These are phyloP conservation scores for Backusella morwellensis DNA, from an alignment of 192 early-diverging fungal genomes.

Conservation along the genomic window DNA sequence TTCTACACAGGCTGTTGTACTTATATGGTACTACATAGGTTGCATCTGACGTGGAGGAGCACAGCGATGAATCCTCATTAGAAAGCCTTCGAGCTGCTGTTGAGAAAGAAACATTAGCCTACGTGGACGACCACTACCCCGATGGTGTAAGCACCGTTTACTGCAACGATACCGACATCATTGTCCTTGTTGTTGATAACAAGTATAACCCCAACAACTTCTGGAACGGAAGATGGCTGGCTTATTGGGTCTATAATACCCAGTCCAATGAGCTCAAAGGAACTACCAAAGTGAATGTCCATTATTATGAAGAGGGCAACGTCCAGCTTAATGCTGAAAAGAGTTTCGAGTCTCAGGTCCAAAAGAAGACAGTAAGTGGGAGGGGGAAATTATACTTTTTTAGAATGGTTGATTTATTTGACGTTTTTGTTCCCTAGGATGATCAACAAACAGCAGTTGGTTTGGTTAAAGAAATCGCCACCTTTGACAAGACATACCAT, in stretches of 20 bases:
- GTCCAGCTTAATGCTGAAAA: slow-evolving; percentile 89
- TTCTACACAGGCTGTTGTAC: background rate
- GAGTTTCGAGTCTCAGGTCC: slow-evolving; percentile 49
- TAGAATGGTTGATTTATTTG: background rate
- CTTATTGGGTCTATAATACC: slow-evolving; percentile 73
- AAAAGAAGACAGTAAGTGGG: slow-evolving; percentile 6
- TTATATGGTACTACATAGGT: slow-evolving; percentile 27
- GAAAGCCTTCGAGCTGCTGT: slow-evolving; percentile 50
- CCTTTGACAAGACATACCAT: slow-evolving; percentile 83
- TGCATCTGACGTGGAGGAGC: slow-evolving; percentile 46
- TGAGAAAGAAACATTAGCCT: slow-evolving; percentile 60
- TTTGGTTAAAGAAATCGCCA: slow-evolving; percentile 65
- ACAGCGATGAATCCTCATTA: slow-evolving; percentile 24
- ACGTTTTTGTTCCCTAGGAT: slow-evolving; percentile 13
- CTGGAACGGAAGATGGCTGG: slow-evolving; percentile 97
- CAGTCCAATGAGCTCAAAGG: slow-evolving; percentile 65
- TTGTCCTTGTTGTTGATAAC: slow-evolving; percentile 78
- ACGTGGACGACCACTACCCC: slow-evolving; percentile 79
- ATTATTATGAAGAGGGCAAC: slow-evolving; percentile 99
- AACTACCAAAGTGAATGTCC: slow-evolving; percentile 75
- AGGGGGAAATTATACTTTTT: too few species aligned
- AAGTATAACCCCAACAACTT: slow-evolving; percentile 92
- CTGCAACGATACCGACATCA: slow-evolving; percentile 47
- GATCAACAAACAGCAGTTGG: slow-evolving; percentile 37
- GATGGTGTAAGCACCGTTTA: slow-evolving; percentile 72